phyloP scores from a whole-genome alignment of 495 filamentous ascomycete genomes.

The Paragyromitra xinjiangensis region DNA sequence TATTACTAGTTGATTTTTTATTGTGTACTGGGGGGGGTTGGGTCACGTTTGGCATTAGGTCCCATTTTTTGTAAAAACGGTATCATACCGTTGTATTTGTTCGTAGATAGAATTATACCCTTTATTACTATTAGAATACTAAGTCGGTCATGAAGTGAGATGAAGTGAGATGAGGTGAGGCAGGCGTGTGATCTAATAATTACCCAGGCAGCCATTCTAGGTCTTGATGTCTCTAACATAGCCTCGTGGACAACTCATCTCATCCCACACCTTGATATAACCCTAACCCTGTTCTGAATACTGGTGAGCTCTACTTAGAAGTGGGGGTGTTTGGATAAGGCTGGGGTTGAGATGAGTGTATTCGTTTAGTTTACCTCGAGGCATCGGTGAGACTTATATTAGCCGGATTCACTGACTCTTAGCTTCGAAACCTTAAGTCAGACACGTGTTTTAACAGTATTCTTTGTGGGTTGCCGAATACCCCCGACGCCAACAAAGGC shows the following conservation, averaged over 20 bases:
- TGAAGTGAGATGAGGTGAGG: neutral
- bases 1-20: neutral
- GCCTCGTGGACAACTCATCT: neutral
- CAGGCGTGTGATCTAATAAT: neutral
- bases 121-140: neutral
- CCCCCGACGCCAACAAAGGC: too few relatives aligned
- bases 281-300: neutral
- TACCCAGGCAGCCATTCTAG: neutral
- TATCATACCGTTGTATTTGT: constrained; percentile 2
- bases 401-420: too few relatives aligned
- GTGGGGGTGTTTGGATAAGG: neutral
- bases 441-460: too few relatives aligned
- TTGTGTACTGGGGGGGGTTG: neutral
- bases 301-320: neutral
- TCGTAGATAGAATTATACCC: neutral
- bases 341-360: neutral
- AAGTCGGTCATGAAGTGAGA: neutral
- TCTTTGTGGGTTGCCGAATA: too few relatives aligned
- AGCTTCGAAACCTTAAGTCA: too few relatives aligned
- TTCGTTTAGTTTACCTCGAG: too few relatives aligned
- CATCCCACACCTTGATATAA: neutral
- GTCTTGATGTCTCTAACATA: neutral
- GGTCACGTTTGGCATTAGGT: neutral
- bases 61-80: neutral
- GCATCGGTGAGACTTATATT: too few relatives aligned